Conservation (phyloP, 1,284 basidiomycete genomes). For the Cutaneotrichosporon arboriforme region DNA sequence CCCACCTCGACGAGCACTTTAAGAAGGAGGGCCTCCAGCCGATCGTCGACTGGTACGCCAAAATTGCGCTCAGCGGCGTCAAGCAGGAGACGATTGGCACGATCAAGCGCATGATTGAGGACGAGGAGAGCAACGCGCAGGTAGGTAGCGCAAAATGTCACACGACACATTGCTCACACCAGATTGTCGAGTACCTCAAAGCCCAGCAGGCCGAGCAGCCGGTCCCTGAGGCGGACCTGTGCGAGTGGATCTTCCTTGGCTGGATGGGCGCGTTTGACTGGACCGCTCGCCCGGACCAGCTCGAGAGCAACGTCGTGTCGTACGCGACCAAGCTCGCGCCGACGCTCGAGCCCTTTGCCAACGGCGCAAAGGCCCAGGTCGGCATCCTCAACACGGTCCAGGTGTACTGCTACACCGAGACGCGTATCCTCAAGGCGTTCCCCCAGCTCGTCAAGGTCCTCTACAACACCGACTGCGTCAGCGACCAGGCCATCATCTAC, state of each 20-base stretch:
- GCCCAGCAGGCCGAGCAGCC: conserved; percentile 51
- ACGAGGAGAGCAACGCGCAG: conserved; percentile 55
- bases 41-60: conserved; percentile 86
- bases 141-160: conserved; percentile 48
- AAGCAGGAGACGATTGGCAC: conserved; percentile 63
- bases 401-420: conserved; percentile 90
- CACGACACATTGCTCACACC: conserved; percentile 1
- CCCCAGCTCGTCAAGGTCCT: conserved; percentile 89
- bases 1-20: conserved; percentile 77
- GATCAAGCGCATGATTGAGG: conserved; percentile 57
- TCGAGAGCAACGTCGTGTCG: conserved; percentile 73
- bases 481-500: conserved; percentile 92
- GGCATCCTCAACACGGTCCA: conserved; percentile 88
- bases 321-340: conserved; percentile 76
- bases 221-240: conserved; percentile 74
- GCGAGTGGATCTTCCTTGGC: conserved; percentile 85
- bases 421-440: conserved; percentile 87
- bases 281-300: conserved; percentile 79
- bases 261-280: conserved; percentile 81
- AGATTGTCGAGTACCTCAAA: conserved; percentile 73
- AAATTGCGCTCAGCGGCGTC: conserved; percentile 70
- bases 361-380: conserved; percentile 80
- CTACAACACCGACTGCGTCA: conserved; percentile 91
- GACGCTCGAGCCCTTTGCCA: conserved; percentile 81
- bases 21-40: conserved; percentile 67